A percentile compares a stretch with the other conserved stretches of the same genome.
These are phyloP conservation scores for Macrophomina pseudophaseolina DNA, from an alignment of 2,329 filamentous ascomycete genomes.

Conservation along the genomic window DNA sequence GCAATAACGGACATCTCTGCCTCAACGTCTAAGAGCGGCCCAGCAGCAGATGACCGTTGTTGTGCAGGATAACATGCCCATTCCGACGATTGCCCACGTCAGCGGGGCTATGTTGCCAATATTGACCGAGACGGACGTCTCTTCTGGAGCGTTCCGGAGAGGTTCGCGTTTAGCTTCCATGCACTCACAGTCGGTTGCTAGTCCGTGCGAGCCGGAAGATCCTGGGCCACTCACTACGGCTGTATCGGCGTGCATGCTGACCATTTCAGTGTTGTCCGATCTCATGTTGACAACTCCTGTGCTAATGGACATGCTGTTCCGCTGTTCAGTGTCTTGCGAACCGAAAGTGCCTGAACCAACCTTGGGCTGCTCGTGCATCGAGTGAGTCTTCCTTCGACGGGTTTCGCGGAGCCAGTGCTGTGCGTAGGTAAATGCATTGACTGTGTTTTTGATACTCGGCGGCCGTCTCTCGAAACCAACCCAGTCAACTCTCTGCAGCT, in stretches of 20 bases:
- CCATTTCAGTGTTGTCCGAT: neutral
- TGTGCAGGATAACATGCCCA: neutral
- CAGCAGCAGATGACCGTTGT: neutral
- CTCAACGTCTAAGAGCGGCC: too few species aligned
- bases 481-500: slow-evolving; percentile 41
- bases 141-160: neutral
- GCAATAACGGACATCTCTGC: too few species aligned
- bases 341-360: neutral
- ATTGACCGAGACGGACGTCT: neutral
- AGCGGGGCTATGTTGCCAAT: neutral
- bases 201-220: neutral
- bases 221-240: neutral
- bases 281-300: too few species aligned
- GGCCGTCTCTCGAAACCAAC: slow-evolving; percentile 28
- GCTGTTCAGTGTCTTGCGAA: too few species aligned
- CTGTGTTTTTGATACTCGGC: neutral
- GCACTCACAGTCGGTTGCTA: neutral
- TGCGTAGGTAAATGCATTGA: neutral
- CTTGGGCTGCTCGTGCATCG: neutral
- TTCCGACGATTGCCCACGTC: neutral
- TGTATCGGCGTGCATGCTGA: neutral
- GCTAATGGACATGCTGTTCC: too few species aligned
- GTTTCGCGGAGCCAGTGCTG: neutral
- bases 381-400: neutral
- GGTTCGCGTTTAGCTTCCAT: neutral